phyloP scores from a whole-genome alignment of 2,329 filamentous ascomycete genomes.

The Trichoderma citrinoviride region DNA sequence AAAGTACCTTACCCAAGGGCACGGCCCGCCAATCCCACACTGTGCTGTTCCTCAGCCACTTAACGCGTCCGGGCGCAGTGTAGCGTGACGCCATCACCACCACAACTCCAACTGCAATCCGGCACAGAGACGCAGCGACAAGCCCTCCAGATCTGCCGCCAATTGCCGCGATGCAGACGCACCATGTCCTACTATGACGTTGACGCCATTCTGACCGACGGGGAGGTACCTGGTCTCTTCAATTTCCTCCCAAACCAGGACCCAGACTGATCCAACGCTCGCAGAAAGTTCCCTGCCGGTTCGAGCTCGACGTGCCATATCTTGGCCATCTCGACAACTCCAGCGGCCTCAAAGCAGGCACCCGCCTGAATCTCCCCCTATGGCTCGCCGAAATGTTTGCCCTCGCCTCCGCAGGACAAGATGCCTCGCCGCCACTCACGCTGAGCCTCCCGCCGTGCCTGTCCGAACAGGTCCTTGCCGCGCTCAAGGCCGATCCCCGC shows the following conservation, averaged over 20 bases:
- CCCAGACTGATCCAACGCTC: neutral
- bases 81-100: neutral
- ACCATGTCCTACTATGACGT: constrained; percentile 78
- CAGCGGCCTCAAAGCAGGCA: constrained; percentile 72
- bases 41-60: no score
- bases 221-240: constrained; percentile 58
- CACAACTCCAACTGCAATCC: neutral
- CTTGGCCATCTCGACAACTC: constrained; percentile 87
- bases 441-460: constrained; percentile 80
- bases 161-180: constrained; percentile 13
- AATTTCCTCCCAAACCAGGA: neutral
- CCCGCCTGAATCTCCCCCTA: constrained; percentile 77
- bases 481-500: constrained; percentile 84
- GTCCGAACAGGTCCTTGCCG: constrained; percentile 77
- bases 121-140: neutral
- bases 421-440: constrained; percentile 62
- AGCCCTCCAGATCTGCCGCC: neutral
- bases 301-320: constrained; percentile 83
- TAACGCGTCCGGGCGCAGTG: no score
- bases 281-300: constrained; percentile 93
- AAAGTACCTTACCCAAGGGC: no score
- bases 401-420: constrained; percentile 54
- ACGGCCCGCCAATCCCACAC: no score
- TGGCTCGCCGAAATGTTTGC: constrained; percentile 96
- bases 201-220: constrained; percentile 79